A percentile compares a stretch with the other conserved stretches of the same genome.
These are phyloP conservation scores for Intubia oerlemansii DNA, from an alignment of 2,329 filamentous ascomycete genomes.

Conservation along the genomic window DNA sequence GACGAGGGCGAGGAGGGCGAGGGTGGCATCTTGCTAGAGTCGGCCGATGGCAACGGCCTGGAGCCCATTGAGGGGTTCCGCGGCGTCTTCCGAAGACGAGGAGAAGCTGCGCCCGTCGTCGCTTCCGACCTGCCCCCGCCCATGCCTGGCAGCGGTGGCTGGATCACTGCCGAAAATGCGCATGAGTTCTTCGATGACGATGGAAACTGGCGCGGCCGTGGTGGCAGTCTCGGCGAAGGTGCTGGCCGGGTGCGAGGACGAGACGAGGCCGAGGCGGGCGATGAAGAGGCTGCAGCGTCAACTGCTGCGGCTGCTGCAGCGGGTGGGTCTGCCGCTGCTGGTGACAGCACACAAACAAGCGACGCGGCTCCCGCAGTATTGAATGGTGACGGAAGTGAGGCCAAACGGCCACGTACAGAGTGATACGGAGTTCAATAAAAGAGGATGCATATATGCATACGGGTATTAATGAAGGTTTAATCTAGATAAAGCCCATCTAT, in stretches of 20 bases:
- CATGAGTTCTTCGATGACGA: slow-evolving; percentile 63
- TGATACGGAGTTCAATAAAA: too few species aligned
- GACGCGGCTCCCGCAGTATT: slow-evolving; percentile 14
- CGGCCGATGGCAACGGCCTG: slow-evolving; percentile 18
- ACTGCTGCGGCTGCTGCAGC: not conserved
- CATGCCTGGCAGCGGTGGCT: slow-evolving; percentile 53
- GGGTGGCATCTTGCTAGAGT: slow-evolving; percentile 39
- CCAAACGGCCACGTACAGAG: slow-evolving; percentile 25
- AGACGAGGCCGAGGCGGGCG: slow-evolving; percentile 29
- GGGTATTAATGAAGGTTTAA: too few species aligned
- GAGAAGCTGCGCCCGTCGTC: too few species aligned
- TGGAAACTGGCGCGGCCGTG: slow-evolving; percentile 50
- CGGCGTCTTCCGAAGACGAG: slow-evolving; percentile 24
- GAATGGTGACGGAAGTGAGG: slow-evolving; percentile 18
- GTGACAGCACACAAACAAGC: too few species aligned
- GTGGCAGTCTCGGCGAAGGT: slow-evolving; percentile 36
- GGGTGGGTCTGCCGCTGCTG: not conserved
- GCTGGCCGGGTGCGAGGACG: slow-evolving; percentile 34
- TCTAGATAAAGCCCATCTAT: too few species aligned
- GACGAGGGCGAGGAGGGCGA: slow-evolving; percentile 32
- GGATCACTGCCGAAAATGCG: slow-evolving; percentile 87
- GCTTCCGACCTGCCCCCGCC: slow-evolving; percentile 37
- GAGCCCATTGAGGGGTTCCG: slow-evolving; percentile 36
- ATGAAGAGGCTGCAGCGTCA: slow-evolving; percentile 7
- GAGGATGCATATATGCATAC: too few species aligned